phyloP scores from a whole-genome alignment of 352 stramenopile species.

The Pythium apleroticum region DNA sequence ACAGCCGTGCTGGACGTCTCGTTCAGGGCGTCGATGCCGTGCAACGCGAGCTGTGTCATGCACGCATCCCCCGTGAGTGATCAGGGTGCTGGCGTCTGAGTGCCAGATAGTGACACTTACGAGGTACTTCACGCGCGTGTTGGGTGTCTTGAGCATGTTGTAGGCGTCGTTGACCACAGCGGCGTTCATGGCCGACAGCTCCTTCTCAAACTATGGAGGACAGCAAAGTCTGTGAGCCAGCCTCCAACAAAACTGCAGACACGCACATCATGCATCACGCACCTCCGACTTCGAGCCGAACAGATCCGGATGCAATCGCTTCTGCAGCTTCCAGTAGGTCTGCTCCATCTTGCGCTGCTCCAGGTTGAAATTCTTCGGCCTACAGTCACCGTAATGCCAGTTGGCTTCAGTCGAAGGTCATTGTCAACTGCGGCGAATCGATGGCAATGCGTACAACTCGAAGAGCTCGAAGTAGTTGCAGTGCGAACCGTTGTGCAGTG shows the following conservation, averaged over 20 bases:
- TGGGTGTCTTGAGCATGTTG: slow-evolving; percentile 87
- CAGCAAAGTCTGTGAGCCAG: too few species aligned
- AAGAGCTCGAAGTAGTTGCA: slow-evolving; percentile 90
- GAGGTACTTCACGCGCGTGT: slow-evolving; percentile 83
- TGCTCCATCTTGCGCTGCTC: slow-evolving; percentile 82
- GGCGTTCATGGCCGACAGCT: slow-evolving; percentile 75
- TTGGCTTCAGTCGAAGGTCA: slow-evolving; percentile 4
- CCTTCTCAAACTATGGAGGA: slow-evolving; percentile 65
- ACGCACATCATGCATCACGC: not conserved
- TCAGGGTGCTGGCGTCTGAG: slow-evolving; percentile 7
- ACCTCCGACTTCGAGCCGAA: slow-evolving; percentile 87
- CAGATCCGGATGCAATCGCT: slow-evolving; percentile 81
- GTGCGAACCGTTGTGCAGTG: slow-evolving; percentile 48
- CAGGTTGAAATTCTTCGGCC: slow-evolving; percentile 78
- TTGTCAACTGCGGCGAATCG: not conserved
- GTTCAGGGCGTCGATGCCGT: slow-evolving; percentile 79
- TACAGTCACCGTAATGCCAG: slow-evolving; percentile 24
- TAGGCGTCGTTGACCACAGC: slow-evolving; percentile 85
- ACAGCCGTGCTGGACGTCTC: slow-evolving; percentile 76
- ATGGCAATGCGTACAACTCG: slow-evolving; percentile 52
- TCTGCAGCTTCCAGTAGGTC: slow-evolving; percentile 87
- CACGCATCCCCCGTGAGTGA: not conserved
- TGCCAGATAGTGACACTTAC: slow-evolving; percentile 25
- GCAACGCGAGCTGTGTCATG: slow-evolving; percentile 53
- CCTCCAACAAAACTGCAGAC: too few species aligned